Evolutionary conservation across 306 rosid genomes (phyloP).

Genomic region (Inga leiocalycina): DNA sequence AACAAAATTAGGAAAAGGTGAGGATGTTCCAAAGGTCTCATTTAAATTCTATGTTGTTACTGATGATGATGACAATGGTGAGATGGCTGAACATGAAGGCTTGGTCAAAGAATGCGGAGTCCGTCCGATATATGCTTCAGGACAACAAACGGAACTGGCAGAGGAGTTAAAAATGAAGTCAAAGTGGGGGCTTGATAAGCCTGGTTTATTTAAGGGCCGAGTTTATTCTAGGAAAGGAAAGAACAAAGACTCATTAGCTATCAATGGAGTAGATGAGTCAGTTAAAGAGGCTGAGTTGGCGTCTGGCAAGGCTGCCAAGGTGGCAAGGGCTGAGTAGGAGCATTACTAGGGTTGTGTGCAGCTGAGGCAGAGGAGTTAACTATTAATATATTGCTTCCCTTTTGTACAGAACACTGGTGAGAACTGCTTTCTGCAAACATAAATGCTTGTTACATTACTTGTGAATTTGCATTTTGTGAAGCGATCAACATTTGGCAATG

Average conservation of each 20-base stretch:
- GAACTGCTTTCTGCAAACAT: conserved; percentile 37
- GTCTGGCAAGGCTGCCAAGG: no score
- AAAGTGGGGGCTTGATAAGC: no score
- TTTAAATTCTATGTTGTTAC: neutral
- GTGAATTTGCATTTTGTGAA: neutral
- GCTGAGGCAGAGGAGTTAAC: neutral
- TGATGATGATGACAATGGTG: neutral
- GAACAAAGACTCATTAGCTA: no score
- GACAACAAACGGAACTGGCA: neutral
- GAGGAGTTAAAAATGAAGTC: neutral
- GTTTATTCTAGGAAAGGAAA: no score
- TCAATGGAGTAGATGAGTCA: no score
- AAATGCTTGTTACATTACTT: conserved; percentile 18
- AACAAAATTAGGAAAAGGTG: neutral
- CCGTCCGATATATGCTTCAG: neutral
- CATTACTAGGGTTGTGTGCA: neutral
- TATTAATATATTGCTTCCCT: conserved; percentile 59
- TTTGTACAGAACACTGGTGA: conserved; percentile 90
- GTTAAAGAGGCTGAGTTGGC: no score
- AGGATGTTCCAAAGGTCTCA: neutral
- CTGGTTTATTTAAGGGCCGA: no score
- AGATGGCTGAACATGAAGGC: neutral
- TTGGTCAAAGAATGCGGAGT: neutral
- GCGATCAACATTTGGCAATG: conserved; percentile 11
- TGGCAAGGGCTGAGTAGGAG: neutral